Evolutionary conservation across 1,139 yeast genomes (phyloP), one percentile per base, ranked within the genome.

Genomic region (Saccharomyces hybrid): DNA sequence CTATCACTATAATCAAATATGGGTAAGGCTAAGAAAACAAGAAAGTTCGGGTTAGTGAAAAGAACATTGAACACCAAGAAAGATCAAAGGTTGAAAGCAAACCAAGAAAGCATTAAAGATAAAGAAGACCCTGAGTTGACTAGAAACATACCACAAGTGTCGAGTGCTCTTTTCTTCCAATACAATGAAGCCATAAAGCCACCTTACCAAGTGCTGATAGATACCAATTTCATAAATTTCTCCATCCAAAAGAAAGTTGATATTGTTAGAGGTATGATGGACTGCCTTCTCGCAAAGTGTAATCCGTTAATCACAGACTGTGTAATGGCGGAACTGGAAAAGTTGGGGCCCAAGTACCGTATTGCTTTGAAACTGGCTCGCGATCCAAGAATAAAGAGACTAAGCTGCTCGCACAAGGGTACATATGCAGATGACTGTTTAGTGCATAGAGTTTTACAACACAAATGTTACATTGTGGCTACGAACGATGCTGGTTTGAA

Each of bases 401-500:
- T 93, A 50, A 88, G 84, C 48, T 93, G 99, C 68, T 78, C 95
- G 20, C 99, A 93, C 67, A 86, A 85, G 63, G 99, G 99, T 23
- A 93, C 97, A 0, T 93, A 93, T 76, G 99, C 99, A 32, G 99
- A 93, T 82, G 99, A 93, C 73, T 93, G 99, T 71, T 73, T 93
- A 46, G 98, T 93, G 28, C 85, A 87, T 68, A 78, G 99, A 62
- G 96, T 93, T 5, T 80, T 91, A 72, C 98, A 91, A 67, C 98
- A 93, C 73, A 93, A 93, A 69, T 93, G 99, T 72, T 93, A 84
- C 68, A 91, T 93, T 56, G 98, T 93, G 47, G 99, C 99, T 49
- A 91, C 98, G 1, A 93, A 93, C 72, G 99, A 93, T 83, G 97
- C 96, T n/a, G 98, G 93, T 65, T 76, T 93, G 68, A 93, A 93